Base-by-base conservation (phyloP, 331 rosid genomes). In the Pyracantha coccinea region DNA sequence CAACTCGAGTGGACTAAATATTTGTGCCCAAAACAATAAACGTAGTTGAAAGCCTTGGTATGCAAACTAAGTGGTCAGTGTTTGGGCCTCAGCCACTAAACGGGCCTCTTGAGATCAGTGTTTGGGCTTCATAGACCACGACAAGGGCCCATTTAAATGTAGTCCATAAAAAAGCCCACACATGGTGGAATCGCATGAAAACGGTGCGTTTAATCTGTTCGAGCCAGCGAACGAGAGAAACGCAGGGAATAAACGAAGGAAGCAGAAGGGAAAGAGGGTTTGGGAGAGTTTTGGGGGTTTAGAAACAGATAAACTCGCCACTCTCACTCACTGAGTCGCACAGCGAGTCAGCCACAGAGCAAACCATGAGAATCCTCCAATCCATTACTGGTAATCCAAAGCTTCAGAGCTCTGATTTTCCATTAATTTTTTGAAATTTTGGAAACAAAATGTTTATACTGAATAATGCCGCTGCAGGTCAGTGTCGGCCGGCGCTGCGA, bases 351-450 rank as follows among this genome's bases (percentile, higher is more conserved):
- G 25, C 20, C 0, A 2, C 76, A 38, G 45, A 17, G 41, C 57
- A 35, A 23, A 35, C 76, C 50, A 89, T 91, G 98, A 89, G 76
- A 80, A 80, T 87, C 19, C 88, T 91, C 77, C 93, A 78, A 66
- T 86, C 93, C 47, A 61, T 89, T 65, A 7, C 83, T 59, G 89
- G 96, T 85, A 75, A 60, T 4, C 9, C 29, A 21, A 38, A 16
- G 29, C 68, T 72, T 69, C 13, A 59, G 44, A 52, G 71, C 73
- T 52, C 35, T 10, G 45, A 38, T 38, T 38, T 38, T 38, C 14
- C 14, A 38, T 38, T 38, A 38, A 38, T 38, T 38, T 35, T 3
- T 38, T 38, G 45, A 38, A 10, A 0, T 38, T 38, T 38, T 10
- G 45, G 14, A 3, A 3, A 38, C 45, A 38, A 38, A 27, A 63